Percentiles rank a stretch among this genome's conserved stretches.
These are phyloP conservation scores for Bassia scoparia DNA, from an alignment of 148 eudicot genomes.

Conservation along the genomic window DNA sequence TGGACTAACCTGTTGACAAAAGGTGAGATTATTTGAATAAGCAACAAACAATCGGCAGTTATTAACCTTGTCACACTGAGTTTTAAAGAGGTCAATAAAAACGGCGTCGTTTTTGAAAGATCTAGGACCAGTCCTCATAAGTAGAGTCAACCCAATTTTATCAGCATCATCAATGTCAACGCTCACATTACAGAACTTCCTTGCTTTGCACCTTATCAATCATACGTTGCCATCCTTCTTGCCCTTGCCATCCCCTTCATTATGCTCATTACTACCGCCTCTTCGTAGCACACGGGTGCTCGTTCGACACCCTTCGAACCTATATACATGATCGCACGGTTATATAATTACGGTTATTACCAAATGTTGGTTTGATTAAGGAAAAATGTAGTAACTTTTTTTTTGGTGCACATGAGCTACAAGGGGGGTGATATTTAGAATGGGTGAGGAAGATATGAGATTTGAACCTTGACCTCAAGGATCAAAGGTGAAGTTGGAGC, in stretches of 20 bases:
- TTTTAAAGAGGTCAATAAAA: slow-evolving; percentile 48
- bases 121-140: slow-evolving; percentile 62
- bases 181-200: slow-evolving; percentile 41
- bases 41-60: slow-evolving; percentile 52
- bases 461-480: too few species aligned
- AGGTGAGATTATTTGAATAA: slow-evolving; percentile 56
- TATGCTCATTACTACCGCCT: slow-evolving; percentile 76
- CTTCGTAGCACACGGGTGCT: slow-evolving; percentile 49
- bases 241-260: slow-evolving; percentile 60
- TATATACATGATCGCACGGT: slow-evolving; percentile 1
- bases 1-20: slow-evolving; percentile 65
- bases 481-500: too few species aligned
- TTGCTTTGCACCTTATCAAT: slow-evolving; percentile 64
- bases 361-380: too few species aligned
- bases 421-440: too few species aligned
- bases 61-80: slow-evolving; percentile 43
- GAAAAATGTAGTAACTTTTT: too few species aligned
- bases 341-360: too few species aligned
- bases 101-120: slow-evolving; percentile 56
- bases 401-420: too few species aligned
- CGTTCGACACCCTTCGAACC: slow-evolving; percentile 29
- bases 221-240: slow-evolving; percentile 51
- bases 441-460: too few species aligned
- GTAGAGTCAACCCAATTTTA: slow-evolving; percentile 50
- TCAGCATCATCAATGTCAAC: neutral